Conservation (phyloP, 129 eudicot genomes). For the Tagetes erecta region DNA sequence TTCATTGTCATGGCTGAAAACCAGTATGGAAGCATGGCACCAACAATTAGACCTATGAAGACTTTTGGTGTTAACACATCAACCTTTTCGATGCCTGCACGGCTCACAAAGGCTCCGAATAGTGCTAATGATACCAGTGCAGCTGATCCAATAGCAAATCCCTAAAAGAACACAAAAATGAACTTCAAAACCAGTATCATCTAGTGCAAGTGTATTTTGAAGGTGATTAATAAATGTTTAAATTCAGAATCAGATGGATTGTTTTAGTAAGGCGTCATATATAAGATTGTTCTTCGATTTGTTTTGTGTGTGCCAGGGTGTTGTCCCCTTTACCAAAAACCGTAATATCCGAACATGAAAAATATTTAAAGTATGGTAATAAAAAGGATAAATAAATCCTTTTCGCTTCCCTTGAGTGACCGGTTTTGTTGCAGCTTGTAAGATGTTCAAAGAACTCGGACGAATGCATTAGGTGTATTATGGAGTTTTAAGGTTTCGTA, state of each 20-base stretch:
- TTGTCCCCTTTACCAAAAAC: no score
- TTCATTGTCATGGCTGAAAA: slow-evolving; percentile 98
- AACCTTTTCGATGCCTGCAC: slow-evolving; percentile 66
- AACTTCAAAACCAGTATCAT: not conserved
- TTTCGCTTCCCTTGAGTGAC: no score
- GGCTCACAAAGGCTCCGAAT: slow-evolving; percentile 88
- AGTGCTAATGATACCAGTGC: slow-evolving; percentile 77
- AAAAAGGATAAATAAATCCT: no score
- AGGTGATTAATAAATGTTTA: not conserved
- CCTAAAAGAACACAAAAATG: slow-evolving; percentile 31
- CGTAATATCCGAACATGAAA: no score
- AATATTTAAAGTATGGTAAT: no score
- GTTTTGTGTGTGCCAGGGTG: no score
- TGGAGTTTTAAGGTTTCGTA: no score
- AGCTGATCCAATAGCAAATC: slow-evolving; percentile 94
- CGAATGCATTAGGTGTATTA: no score
- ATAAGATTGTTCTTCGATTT: no score
- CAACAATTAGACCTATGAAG: slow-evolving; percentile 76
- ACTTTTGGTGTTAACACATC: slow-evolving; percentile 86
- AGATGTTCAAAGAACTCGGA: no score
- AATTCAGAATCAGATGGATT: not conserved
- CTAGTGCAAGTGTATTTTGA: not conserved
- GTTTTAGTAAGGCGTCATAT: not conserved
- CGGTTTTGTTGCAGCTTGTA: no score
- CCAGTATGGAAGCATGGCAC: slow-evolving; percentile 98